phyloP scores from a whole-genome alignment of 768 basidiomycete species.

The Serendipita sp. region DNA sequence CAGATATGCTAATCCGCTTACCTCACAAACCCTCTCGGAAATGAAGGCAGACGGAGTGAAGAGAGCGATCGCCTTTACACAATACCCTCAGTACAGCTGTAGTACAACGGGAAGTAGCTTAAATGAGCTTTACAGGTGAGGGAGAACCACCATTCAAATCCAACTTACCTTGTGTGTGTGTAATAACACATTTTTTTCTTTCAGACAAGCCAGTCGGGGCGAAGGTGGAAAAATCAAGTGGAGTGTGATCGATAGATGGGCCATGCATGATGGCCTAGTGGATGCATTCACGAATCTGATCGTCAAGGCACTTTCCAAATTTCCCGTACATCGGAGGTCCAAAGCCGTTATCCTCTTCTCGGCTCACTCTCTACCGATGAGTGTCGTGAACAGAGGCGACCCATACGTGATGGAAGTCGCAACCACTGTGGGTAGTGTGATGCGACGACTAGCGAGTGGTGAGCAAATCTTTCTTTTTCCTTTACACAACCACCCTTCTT shows the following conservation, averaged over 20 bases:
- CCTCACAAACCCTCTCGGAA: constrained; percentile 62
- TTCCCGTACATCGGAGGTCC: constrained; percentile 47
- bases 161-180: too few species aligned
- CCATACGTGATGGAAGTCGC: constrained; percentile 94
- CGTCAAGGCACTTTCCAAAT: constrained; percentile 64
- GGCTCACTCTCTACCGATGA: constrained; percentile 95
- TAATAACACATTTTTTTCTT: too few species aligned
- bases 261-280: constrained; percentile 84
- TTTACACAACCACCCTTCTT: too few species aligned
- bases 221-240: constrained; percentile 63
- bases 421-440: constrained; percentile 83
- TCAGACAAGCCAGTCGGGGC: constrained; percentile 38
- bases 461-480: too few species aligned
- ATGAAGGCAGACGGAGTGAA: constrained; percentile 85
- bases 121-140: constrained; percentile 66
- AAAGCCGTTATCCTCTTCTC: constrained; percentile 84
- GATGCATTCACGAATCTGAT: constrained; percentile 89
- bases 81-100: constrained; percentile 98
- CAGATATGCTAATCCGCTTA: constrained; percentile 65
- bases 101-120: constrained; percentile 95
- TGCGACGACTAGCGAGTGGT: constrained; percentile 50
- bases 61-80: constrained; percentile 88
- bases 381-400: constrained; percentile 96
- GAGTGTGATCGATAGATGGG: constrained; percentile 99
- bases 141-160: too few species aligned